These are phyloP conservation scores for Phyllosticta citrichinensis DNA, from an alignment of 2,329 filamentous ascomycete genomes.

Conservation along the genomic window DNA sequence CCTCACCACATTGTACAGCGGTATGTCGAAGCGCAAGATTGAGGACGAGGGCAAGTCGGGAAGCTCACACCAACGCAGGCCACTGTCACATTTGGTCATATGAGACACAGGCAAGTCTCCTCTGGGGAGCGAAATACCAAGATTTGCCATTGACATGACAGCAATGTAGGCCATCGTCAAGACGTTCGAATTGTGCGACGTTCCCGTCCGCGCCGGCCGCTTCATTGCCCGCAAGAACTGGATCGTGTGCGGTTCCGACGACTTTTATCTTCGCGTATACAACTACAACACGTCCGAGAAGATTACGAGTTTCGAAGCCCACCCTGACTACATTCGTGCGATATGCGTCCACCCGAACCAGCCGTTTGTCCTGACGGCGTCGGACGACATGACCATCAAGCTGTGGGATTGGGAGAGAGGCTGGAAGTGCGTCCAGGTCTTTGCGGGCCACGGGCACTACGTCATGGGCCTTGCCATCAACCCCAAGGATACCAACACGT, in stretches of 20 bases:
- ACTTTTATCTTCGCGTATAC: constrained; percentile 74
- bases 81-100: constrained; percentile 99
- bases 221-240: constrained; percentile 98
- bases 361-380: constrained; percentile 90
- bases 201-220: constrained; percentile 89
- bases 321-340: constrained; percentile 96
- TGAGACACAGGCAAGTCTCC: constrained; percentile 59
- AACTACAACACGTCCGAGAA: constrained; percentile 99
- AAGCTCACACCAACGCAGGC: constrained; percentile 44
- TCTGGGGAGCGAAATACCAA: neutral
- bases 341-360: constrained; percentile 93
- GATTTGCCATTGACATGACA: constrained; percentile 14
- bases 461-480: constrained; percentile 97
- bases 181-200: constrained; percentile 97
- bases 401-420: constrained; percentile 98
- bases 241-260: constrained; percentile 92
- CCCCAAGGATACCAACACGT: constrained; percentile 71
- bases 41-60: constrained; percentile 2
- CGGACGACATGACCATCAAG: constrained; percentile 92
- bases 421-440: constrained; percentile 96
- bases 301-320: constrained; percentile 92
- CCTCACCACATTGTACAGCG: constrained; percentile 91
- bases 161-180: constrained; percentile 69
- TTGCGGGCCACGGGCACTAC: constrained; percentile 93
- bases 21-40: constrained; percentile 36